Percentiles rank a stretch among this genome's conserved stretches.
Evolutionary conservation across 257 asterid species (phyloP).

Genomic region (Ilex aquifolium): DNA sequence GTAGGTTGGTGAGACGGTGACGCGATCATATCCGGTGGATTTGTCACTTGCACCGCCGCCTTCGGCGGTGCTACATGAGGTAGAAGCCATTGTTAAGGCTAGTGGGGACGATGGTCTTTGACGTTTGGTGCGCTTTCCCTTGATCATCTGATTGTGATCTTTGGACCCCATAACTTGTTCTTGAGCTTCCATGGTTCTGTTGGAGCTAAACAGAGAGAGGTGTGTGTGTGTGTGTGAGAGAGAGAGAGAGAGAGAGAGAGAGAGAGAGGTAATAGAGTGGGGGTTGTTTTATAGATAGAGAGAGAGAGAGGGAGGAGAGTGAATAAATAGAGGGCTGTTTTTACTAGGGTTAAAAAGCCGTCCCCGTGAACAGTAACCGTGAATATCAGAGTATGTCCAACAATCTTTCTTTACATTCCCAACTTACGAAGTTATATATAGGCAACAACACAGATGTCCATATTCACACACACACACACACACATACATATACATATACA

Average conservation of each 20-base stretch:
- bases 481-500: not conserved
- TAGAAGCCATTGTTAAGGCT: constrained; percentile 41
- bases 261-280: constrained; percentile 17
- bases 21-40: constrained; percentile 7
- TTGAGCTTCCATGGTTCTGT: constrained; percentile 34
- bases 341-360: constrained; percentile 22
- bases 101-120: constrained; percentile 52
- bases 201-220: too few relatives aligned
- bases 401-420: not conserved
- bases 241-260: not conserved
- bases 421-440: constrained; percentile 12
- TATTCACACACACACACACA: not conserved
- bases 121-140: constrained; percentile 66
- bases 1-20: constrained; percentile 22
- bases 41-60: constrained; percentile 6
- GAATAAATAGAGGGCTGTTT: not conserved
- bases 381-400: constrained; percentile 6
- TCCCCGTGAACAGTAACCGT: constrained; percentile 18
- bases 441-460: too few relatives aligned
- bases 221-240: too few relatives aligned
- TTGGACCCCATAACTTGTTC: constrained; percentile 15
- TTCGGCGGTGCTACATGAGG: constrained; percentile 33
- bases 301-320: not conserved
- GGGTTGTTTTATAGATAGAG: constrained; percentile 11
- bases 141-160: constrained; percentile 18